Base-by-base conservation (phyloP, 129 eudicot genomes). In the Artemisia tridentata region DNA sequence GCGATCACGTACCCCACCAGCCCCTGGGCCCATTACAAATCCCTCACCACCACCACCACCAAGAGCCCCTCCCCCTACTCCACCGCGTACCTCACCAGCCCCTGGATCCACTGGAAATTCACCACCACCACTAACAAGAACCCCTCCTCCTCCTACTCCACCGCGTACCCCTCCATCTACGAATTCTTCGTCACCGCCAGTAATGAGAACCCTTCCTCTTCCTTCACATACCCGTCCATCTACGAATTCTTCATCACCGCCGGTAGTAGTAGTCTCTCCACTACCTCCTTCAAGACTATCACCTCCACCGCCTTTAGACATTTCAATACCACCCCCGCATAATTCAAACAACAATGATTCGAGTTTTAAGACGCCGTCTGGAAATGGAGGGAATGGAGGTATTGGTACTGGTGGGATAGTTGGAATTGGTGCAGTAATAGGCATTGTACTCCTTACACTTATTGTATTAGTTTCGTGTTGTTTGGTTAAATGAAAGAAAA, bases 401-500 rank as follows among this genome's bases (percentile, higher is more conserved):
- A 74, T 85, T 57, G 78, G 86, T 4, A 83, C 80, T 0, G 89
- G 79, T 38, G 85, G 66, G 45, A 57, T 74, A 34, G 75, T 77
- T 53, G 84, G 75, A 67, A 86, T 88, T 79, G 77, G 80, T 46
- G 65, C 74, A 52, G 83, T 79, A 14, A 21, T 72, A 15, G 88
- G 80, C 58, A 19, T 86, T 65, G 21, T 79, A 67, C 57, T 88
- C 16, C 76, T 86, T 63, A 54, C 87, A 29, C 25, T 69, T 25
- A 56, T 88, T 55, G 77, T 82, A 41, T 12, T 69, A 54, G 72
- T 75, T 45, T 66, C 31, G 3, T 84, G 78, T 63, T 86, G 87
- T 78, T 3, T 75, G 41, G 52, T 68, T 63, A 83, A 71, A 76
- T 67, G 79, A n/a, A 88, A 77, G 82, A 86, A 77, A 73, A 81